Conservation (phyloP, 169 alveolate species). For the Plasmodium gaboni region DNA sequence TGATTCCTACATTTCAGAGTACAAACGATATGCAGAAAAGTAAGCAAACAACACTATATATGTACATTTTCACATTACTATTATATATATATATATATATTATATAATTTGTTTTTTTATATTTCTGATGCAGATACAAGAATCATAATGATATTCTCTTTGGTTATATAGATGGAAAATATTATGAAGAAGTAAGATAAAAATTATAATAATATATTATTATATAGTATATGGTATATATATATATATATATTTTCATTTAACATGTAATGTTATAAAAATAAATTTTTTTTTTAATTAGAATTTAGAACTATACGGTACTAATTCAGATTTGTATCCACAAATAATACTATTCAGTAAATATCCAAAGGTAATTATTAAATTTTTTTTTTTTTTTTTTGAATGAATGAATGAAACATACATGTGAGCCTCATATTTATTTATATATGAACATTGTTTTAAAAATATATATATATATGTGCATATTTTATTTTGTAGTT, state of each 20-base stretch:
- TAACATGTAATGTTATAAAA: background rate
- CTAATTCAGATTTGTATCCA: slow-evolving; percentile 34
- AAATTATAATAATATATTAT: background rate
- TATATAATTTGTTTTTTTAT: background rate
- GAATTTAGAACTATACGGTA: slow-evolving; percentile 57
- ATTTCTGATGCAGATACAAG: slow-evolving; percentile 23
- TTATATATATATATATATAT: background rate
- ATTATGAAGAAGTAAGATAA: slow-evolving; percentile 46
- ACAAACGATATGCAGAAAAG: slow-evolving; percentile 49
- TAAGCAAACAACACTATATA: slow-evolving; percentile 10
- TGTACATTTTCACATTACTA: background rate
- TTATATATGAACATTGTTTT: too few species aligned
- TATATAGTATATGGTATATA: background rate
- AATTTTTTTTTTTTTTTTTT: slow-evolving; percentile 16
- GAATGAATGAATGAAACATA: background rate
- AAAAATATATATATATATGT: background rate
- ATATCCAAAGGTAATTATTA: slow-evolving; percentile 31
- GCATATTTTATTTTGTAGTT: slow-evolving; percentile 6
- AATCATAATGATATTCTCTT: slow-evolving; percentile 32
- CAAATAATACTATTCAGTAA: slow-evolving; percentile 59
- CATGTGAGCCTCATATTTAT: too few species aligned
- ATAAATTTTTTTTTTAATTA: slow-evolving; percentile 9
- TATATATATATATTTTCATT: background rate
- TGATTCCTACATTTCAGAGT: slow-evolving; percentile 5
- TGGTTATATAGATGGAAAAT: slow-evolving; percentile 65